Percentiles rank a stretch among this genome's conserved stretches.
phyloP scores from a whole-genome alignment of 164 flowering plant species.

The Echeveria elegans region DNA sequence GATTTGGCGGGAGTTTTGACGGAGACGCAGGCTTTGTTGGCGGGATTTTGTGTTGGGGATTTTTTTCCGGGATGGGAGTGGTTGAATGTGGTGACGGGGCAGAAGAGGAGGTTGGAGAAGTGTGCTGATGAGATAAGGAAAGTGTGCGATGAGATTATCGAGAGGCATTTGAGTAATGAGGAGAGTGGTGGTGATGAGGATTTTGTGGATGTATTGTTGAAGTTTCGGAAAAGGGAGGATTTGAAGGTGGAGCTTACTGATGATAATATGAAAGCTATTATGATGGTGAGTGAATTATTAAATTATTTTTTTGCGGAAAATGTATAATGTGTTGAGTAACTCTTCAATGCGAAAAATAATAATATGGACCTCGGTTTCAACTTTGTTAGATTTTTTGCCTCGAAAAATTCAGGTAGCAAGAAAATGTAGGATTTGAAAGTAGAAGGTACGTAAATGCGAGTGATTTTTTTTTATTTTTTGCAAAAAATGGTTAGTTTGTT shows the following conservation, averaged over 20 bases:
- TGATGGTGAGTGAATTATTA: slow-evolving; percentile 28
- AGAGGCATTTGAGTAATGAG: slow-evolving; percentile 16
- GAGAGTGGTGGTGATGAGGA: slow-evolving; percentile 23
- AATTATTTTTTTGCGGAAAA: too few relatives aligned
- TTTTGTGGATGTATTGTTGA: slow-evolving; percentile 41
- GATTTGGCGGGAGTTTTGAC: slow-evolving; percentile 29
- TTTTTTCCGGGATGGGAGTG: slow-evolving; percentile 45
- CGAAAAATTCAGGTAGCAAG: too few relatives aligned
- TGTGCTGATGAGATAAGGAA: slow-evolving; percentile 25
- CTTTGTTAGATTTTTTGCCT: too few relatives aligned
- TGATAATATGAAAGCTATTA: slow-evolving; percentile 50
- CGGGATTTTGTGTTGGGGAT: slow-evolving; percentile 41
- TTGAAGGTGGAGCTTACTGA: slow-evolving; percentile 44
- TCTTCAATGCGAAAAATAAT: too few relatives aligned
- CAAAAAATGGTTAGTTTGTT: too few relatives aligned
- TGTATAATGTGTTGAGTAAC: too few relatives aligned
- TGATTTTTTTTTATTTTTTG: too few relatives aligned
- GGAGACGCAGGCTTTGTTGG: slow-evolving; percentile 41
- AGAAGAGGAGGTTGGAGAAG: slow-evolving; percentile 26
- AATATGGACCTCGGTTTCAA: too few relatives aligned
- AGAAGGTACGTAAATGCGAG: too few relatives aligned
- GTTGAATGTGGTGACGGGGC: slow-evolving; percentile 36
- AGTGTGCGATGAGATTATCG: slow-evolving; percentile 37
- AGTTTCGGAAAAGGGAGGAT: slow-evolving; percentile 25
- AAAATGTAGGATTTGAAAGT: too few relatives aligned